Evolutionary conservation across 2,329 filamentous ascomycete genomes (phyloP), one percentile per base, ranked within the genome.

Genomic region (Dactylella cylindrospora): DNA sequence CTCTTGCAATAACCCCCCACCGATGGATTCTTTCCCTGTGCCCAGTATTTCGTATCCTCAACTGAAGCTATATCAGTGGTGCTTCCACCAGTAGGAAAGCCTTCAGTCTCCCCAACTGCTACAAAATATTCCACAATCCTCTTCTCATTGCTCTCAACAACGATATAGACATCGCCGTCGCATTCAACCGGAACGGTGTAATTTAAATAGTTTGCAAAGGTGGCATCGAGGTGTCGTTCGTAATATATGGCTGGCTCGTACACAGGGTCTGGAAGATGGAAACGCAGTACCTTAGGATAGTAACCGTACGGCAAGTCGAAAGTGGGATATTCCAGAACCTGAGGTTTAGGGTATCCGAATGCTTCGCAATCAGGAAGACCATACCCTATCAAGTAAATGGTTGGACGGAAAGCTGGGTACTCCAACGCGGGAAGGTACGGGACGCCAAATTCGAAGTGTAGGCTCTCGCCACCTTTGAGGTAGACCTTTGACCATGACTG

Each of bases 401-500:
- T 47, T 2, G 59, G 59, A 9, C 45, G 28, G 28, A 51, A 64
- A 4, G 28, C 12, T 0, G 59, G 59, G 26, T 35, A 64, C 33
- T 55, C 52, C 7, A 64, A 32, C 1, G 51, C 45, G 1, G 44
- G 52, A n/a, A 64, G 22, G 31, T 55, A 35, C 1, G 59, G 59
- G 1, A 51, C 33, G 12, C 59, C 59, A 29, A 64, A 57, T 36
- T 57, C 59, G 7, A 64, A 55, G 33, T 43, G 38, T 1, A 64
- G 39, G 6, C 13, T 5, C 15, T 57, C 39, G 5, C 40, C 39
- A 10, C 38, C 32, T 22, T 7, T 3, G 12, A 64, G 20, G 51
- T 40, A 33, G 13, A 64, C 59, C 31, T 64, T 64, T 3, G 59
- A 51, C 59, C 59, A 64, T 9, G 59, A 50, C 25, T 64, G 32